Base-by-base conservation (phyloP, 2,329 filamentous ascomycete species). In the Shiraia sp. region DNA sequence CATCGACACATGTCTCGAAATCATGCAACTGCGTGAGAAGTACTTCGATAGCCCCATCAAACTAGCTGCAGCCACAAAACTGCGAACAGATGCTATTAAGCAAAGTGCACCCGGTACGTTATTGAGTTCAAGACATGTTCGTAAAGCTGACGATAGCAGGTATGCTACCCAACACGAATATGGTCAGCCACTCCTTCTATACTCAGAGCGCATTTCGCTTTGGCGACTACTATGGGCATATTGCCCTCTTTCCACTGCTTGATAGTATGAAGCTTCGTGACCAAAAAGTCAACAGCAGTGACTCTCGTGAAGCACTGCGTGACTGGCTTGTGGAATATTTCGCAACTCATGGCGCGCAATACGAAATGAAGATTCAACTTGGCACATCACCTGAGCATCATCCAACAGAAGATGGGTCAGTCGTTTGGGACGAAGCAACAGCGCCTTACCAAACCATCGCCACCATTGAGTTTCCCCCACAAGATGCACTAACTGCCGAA, bases 101-200 rank as follows among this genome's bases (percentile, higher is more conserved):
- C 58, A 64, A 36, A 51, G 50, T 14, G 61, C 51, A 3, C 65
- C 65, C 6, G 48, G 43, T 9, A 54, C 37, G 42, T 57, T 68
- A 31, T 13, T 7, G 29, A 7, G 8, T 28, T 16, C n/a, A 10
- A 14, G 14, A 13, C 3, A 3, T 26, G 1, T 13, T 8, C 25
- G 23, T 8, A 24, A 14, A 10, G 19, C 39, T 41, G 19, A 36
- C 28, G 6, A 12, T 10, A 5, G 2, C 19, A 46, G 40, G 14
- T 8, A 47, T 40, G 40, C 31, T 55, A 5, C 49, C 45, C 2
- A 72, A 66, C 6, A 70, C 59, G 10, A 69, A 72, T 25, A 63
- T 68, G 2, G 72, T 72, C 31, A 51, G 49, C 62, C 68, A 38
- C 36, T 54, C 36, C 4, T 59, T 66, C 40, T 63, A 56, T 34